Evolutionary conservation across 805 yeast species (phyloP), one percentile per base, ranked within the genome.

Genomic region (Candida taoyuanica): DNA sequence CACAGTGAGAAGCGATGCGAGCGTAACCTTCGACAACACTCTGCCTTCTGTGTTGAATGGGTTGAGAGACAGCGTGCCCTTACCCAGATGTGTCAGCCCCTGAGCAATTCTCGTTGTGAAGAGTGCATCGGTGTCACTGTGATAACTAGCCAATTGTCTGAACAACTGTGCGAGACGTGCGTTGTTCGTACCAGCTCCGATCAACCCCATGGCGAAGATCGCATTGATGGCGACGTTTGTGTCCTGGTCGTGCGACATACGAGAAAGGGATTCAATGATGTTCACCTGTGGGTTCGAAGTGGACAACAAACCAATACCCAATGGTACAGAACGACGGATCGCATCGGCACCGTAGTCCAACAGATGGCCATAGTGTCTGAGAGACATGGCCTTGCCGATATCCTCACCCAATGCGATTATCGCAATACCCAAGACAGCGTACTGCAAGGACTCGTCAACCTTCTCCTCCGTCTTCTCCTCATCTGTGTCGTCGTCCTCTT

Each of bases 161-260:
- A 93, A 73, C 47, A 93, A 72, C 67, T 93, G 98, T 4, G 98
- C 98, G 48, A 93, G 72, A 67, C 99, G 83, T 7, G 99, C 98
- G 60, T 93, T 93, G 65, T 93, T 91, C 20, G 98, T 93, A 65
- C 99, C 99, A 16, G 98, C 93, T 59, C 98, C 98, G 52, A 91
- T 95, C 46, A 93, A 67, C 39, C 99, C 99, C 98, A 93, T 89
- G 31, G 96, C 81, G 55, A 86, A 91, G 47, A 93, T 88, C 16
- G 98, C 88, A 59, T 89, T 93, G 60, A 82, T 81, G 6, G 98
- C 96, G 39, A 93, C 96, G 56, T 86, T 95, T 51, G 85, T 67
- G 61, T 93, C 97, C 40, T 86, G 81, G 57, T 93, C 99, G 64
- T 93, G 99, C 7, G 98, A 87, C 65, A 86, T 88, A 60, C 98